Percentiles rank a stretch among this genome's conserved stretches.
Evolutionary conservation across 108 stramenopile species (phyloP).

Genomic region (Stephanodiscus triporus): DNA sequence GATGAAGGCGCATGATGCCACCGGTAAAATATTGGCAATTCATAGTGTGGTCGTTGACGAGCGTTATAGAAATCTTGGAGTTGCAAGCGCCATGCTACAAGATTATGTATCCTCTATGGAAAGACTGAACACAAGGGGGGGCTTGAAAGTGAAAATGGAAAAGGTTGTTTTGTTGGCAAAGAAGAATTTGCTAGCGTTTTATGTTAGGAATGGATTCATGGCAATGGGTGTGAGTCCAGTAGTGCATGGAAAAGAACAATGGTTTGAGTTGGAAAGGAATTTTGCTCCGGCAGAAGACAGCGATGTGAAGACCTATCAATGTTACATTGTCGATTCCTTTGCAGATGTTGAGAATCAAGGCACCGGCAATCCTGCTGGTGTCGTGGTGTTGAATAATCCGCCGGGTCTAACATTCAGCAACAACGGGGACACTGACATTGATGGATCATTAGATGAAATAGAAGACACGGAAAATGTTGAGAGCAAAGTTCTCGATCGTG

Average conservation of each 20-base stretch:
- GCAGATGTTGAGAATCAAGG: slow-evolving; percentile 63
- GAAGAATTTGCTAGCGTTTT: slow-evolving; percentile 74
- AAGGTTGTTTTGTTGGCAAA: slow-evolving; percentile 79
- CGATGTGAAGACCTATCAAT: slow-evolving; percentile 39
- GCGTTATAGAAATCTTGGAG: slow-evolving; percentile 58
- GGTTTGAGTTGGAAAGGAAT: slow-evolving; percentile 74
- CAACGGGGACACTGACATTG: slow-evolving; percentile 29
- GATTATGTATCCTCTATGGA: slow-evolving; percentile 63
- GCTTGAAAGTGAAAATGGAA: slow-evolving; percentile 49
- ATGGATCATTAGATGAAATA: slow-evolving; percentile 34
- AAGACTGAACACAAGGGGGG: slow-evolving; percentile 28
- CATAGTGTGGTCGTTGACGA: slow-evolving; percentile 81
- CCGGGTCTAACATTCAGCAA: slow-evolving; percentile 14
- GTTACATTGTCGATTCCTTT: slow-evolving; percentile 87
- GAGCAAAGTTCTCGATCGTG: slow-evolving; percentile 16
- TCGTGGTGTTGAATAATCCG: slow-evolving; percentile 75
- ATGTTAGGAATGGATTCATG: slow-evolving; percentile 78
- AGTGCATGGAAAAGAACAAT: slow-evolving; percentile 67
- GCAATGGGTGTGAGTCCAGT: slow-evolving; percentile 64
- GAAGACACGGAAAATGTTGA: slow-evolving; percentile 43
- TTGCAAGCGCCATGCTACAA: slow-evolving; percentile 66
- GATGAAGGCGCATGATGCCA: slow-evolving; percentile 71
- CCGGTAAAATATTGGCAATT: slow-evolving; percentile 77
- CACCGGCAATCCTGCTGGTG: slow-evolving; percentile 95
- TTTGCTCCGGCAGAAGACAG: slow-evolving; percentile 9